These are phyloP conservation scores for Candida sanyiensis DNA, from an alignment of 805 yeast species.

Conservation along the genomic window DNA sequence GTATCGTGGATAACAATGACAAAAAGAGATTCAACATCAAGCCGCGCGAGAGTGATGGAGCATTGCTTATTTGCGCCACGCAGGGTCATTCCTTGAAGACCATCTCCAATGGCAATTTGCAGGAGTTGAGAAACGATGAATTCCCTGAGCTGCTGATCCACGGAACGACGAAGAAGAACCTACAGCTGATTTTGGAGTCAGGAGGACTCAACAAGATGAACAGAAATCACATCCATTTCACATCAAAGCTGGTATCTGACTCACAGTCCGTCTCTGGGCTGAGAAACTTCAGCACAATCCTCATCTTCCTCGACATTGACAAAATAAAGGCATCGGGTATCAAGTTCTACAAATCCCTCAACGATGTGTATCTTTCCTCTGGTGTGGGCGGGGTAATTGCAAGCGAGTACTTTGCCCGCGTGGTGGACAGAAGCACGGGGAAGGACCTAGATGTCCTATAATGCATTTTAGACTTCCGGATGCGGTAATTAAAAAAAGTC, in stretches of 20 bases:
- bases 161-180: constrained; percentile 59
- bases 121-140: constrained; percentile 32
- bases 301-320: constrained; percentile 56
- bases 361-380: constrained; percentile 66
- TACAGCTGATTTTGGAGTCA: constrained; percentile 40
- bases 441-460: constrained; percentile 3
- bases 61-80: constrained; percentile 63
- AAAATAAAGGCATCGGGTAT: constrained; percentile 36
- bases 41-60: constrained; percentile 23
- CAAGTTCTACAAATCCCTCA: constrained; percentile 58
- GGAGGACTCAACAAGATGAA: constrained; percentile 64
- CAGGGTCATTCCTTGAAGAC: constrained; percentile 80
- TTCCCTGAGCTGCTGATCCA: constrained; percentile 61
- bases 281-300: constrained; percentile 46
- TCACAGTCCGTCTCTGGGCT: constrained; percentile 66
- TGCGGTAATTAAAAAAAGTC: no score
- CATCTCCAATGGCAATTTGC: constrained; percentile 38
- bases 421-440: constrained; percentile 28
- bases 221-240: constrained; percentile 83
- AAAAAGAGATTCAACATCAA: constrained; percentile 64
- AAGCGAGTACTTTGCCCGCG: constrained; percentile 36
- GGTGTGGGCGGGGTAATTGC: constrained; percentile 57
- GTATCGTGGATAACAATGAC: constrained; percentile 58
- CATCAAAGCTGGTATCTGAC: constrained; percentile 46
- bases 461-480: neutral